These are phyloP conservation scores for Coemansia pectinata DNA, from an alignment of 192 early-diverging fungal genomes.

Conservation along the genomic window DNA sequence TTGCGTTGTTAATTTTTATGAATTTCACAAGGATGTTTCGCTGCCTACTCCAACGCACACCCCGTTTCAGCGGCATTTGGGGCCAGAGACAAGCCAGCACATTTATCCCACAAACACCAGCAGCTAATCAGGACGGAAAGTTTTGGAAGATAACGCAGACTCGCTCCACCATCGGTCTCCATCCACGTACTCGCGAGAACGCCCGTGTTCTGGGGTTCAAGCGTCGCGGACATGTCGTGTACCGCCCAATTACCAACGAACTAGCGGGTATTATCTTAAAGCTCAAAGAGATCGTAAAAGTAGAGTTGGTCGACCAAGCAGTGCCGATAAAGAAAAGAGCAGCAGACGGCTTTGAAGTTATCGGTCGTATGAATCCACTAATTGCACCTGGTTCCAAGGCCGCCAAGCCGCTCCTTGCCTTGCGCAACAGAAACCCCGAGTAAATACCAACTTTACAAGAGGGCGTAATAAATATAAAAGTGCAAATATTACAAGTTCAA, in stretches of 20 bases:
- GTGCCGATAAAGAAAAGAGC: slow-evolving; percentile 27
- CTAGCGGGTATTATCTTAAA: slow-evolving; percentile 64
- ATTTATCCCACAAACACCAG: slow-evolving; percentile 5
- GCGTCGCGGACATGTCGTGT: slow-evolving; percentile 60
- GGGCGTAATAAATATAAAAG: slow-evolving; percentile 10
- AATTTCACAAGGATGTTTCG: slow-evolving; percentile 18
- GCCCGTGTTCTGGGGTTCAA: slow-evolving; percentile 58
- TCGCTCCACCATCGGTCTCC: slow-evolving; percentile 62
- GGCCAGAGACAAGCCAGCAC: slow-evolving; percentile 7
- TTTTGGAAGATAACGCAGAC: slow-evolving; percentile 64
- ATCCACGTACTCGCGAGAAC: slow-evolving; percentile 50
- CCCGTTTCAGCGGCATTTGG: neutral
- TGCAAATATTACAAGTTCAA: slow-evolving; percentile 2
- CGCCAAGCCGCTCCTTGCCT: slow-evolving; percentile 44
- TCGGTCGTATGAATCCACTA: slow-evolving; percentile 45
- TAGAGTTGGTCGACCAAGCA: slow-evolving; percentile 52
- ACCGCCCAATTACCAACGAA: slow-evolving; percentile 53
- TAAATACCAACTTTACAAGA: neutral
- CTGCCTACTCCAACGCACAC: neutral
- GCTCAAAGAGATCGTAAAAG: slow-evolving; percentile 62
- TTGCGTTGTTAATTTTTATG: neutral
- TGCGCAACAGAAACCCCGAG: slow-evolving; percentile 14
- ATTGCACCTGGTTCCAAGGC: slow-evolving; percentile 50
- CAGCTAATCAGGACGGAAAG: slow-evolving; percentile 17
- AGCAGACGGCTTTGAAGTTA: slow-evolving; percentile 40